Percentiles rank a stretch among this genome's conserved stretches.
Evolutionary conservation across 2,329 filamentous ascomycete genomes (phyloP).

Genomic region (Xylariaceae sp.): DNA sequence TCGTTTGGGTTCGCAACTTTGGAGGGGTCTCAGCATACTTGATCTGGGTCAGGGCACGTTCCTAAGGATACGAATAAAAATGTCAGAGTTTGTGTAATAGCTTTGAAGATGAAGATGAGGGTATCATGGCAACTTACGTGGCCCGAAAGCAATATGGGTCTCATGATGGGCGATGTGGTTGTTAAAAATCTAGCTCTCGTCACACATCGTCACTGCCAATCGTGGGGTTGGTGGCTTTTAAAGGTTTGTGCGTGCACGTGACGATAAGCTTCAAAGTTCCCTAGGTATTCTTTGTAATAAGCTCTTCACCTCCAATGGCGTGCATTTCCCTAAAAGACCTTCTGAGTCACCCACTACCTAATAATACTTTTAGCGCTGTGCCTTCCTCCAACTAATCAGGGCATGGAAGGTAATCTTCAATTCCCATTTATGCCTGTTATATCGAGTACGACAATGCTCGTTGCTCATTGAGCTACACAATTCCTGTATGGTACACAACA

Average conservation of each 20-base stretch:
- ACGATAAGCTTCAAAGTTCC: too few relatives aligned
- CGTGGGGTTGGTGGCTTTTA: conserved; percentile 27
- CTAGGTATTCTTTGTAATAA: too few relatives aligned
- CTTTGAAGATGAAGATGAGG: not conserved
- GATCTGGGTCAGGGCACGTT: conserved; percentile 93
- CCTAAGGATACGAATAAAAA: conserved; percentile 44
- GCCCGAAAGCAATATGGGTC: conserved; percentile 91
- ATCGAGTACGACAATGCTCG: too few relatives aligned
- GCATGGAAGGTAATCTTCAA: too few relatives aligned
- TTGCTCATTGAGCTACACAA: too few relatives aligned
- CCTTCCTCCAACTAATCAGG: too few relatives aligned
- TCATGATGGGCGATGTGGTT: conserved; percentile 62
- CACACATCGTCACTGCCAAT: conserved; percentile 19
- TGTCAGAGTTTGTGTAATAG: conserved; percentile 16
- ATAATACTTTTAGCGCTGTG: too few relatives aligned
- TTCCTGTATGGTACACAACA: too few relatives aligned
- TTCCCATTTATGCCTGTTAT: too few relatives aligned
- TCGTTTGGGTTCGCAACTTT: conserved; percentile 11
- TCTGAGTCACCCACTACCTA: too few relatives aligned
- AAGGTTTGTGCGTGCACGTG: conserved; percentile 24
- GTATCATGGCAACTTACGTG: conserved; percentile 53
- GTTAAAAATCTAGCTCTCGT: conserved; percentile 11
- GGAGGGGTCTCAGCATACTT: conserved; percentile 50
- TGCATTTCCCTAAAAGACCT: too few relatives aligned
- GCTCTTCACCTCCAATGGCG: too few relatives aligned